Evolutionary conservation across 257 asterid species (phyloP), one percentile per base, ranked within the genome.

Genomic region (Solanum chiquidenum): DNA sequence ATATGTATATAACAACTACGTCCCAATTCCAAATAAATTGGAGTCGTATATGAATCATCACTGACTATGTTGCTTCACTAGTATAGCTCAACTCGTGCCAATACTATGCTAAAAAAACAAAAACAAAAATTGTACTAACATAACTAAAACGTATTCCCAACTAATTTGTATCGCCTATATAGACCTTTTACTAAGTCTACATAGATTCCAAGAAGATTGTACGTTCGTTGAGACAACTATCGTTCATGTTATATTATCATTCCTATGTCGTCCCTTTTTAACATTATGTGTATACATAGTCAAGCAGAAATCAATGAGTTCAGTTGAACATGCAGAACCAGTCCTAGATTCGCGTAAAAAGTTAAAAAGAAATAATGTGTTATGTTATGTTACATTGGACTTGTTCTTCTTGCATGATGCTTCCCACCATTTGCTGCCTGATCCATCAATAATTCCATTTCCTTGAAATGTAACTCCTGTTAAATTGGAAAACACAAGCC

Each of bases 381-480:
- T 42, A 42, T 7, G 31, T 76, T 69, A 16, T 33, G 69, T 80
- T 80, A 52, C 99, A 88, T 97, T 97, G 84, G 97, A 23, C 89
- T 96, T 97, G 91, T 97, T 96, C 93, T 79, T 96, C 90, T 97
- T 97, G 98, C 99, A 97, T 89, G 99, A 97, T 86, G 96, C 98
- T 86, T 92, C 98, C 99, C 99, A 97, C 99, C 99, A 97, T 90
- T 94, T 93, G 87, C 90, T 91, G 86, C 99, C 99, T 23, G 99
- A 96, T 88, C 99, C 99, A 90, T 97, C 99, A 83, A 97, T 93
- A n/a, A 93, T 89, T 58, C 99, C 99, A 12, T 88, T 60, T 55
- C 99, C 99, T 91, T 96, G 98, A 91, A 97, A 96, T 88, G 44
- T n/a, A 8, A 90, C 95, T 29, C 83, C 89, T 86, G 86, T 95